Conservation (phyloP, 1,284 basidiomycete species). For the Leccinum pallidistipes region DNA sequence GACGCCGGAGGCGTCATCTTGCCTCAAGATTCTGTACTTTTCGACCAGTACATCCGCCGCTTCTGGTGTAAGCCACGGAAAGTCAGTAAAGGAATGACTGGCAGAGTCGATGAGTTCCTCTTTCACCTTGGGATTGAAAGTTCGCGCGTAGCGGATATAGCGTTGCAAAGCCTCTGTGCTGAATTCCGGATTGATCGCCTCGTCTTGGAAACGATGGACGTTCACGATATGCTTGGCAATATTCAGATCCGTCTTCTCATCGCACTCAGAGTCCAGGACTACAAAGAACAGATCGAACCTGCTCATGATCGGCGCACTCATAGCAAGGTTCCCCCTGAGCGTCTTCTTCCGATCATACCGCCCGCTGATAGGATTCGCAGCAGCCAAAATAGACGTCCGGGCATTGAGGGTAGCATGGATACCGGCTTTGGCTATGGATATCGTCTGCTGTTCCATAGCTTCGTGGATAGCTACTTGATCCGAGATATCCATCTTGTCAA, state of each 20-base stretch:
- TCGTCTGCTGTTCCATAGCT: slow-evolving; percentile 99
- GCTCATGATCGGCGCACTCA: slow-evolving; percentile 99
- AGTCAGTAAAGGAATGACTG: slow-evolving; percentile 9
- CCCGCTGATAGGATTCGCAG: slow-evolving; percentile 96
- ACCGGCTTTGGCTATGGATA: slow-evolving; percentile 98
- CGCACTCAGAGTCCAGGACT: slow-evolving; percentile 96
- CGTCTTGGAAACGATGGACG: slow-evolving; percentile 94
- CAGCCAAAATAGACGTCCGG: slow-evolving; percentile 95
- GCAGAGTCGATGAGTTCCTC: not conserved
- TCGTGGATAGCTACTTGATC: slow-evolving; percentile 99
- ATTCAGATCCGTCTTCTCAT: slow-evolving; percentile 89
- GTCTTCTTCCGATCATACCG: slow-evolving; percentile 96
- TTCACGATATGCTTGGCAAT: slow-evolving; percentile 98
- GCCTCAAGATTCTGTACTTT: slow-evolving; percentile 91
- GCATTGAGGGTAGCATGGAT: slow-evolving; percentile 99
- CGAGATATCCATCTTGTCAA: slow-evolving; percentile 99
- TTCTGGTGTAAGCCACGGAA: slow-evolving; percentile 79
- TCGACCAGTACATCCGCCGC: slow-evolving; percentile 94
- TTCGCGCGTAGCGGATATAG: slow-evolving; percentile 95
- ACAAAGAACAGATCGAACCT: slow-evolving; percentile 99
- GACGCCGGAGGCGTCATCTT: slow-evolving; percentile 88
- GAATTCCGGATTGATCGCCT: slow-evolving; percentile 94
- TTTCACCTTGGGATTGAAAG: slow-evolving; percentile 90
- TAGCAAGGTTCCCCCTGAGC: slow-evolving; percentile 93
- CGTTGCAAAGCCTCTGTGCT: slow-evolving; percentile 95